Base-by-base conservation (phyloP, 208 protist species). In the Acanthamoeba healyi region DNA sequence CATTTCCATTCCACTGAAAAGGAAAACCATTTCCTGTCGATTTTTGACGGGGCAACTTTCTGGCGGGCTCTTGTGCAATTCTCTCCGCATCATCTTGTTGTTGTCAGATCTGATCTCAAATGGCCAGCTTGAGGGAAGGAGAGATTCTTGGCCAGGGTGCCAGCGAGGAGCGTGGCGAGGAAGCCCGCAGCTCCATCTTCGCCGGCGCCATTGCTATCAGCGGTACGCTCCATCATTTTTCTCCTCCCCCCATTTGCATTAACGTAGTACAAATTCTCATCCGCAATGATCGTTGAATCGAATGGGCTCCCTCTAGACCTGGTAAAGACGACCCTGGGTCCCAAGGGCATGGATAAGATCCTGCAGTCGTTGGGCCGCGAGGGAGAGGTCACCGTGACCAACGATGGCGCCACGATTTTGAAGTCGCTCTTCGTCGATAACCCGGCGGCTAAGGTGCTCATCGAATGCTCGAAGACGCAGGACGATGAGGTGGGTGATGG, bases 371-470 rank as follows among this genome's bases (percentile, higher is more conserved):
- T 97, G 82, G 84, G 89, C 22, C 81, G 65, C 49, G 79, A 65
- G 32, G 82, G 94, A 22, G 96, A 96, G 22, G 97, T 99, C 1
- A 97, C 98, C 34, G 98, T 99, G 40, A 99, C 99, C 17, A 99
- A 99, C 95, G 99, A 99, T 96, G 99, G 99, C 92, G 99, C 99
- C 17, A 99, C 99, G 5, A 99, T 99, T 94, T 97, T 99, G 9
- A 99, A 99, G 96, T 98, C 97, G 17, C 97, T 99, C 36, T 97
- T 98, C 81, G 97, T 99, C 93, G 99, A 99, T 94, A 99, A 99
- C 95, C 98, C 99, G 19, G 99, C 99, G 10, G 99, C 99, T 44
- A 99, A 99, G 94, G 98, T 99, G 95, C 97, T 99, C 63, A 99
- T 99, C 61, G 98, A 99, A 81, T 99, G 99, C 96, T 99, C 98